Evolutionary conservation across 768 basidiomycete species (phyloP).

Genomic region (Mycena filopes): DNA sequence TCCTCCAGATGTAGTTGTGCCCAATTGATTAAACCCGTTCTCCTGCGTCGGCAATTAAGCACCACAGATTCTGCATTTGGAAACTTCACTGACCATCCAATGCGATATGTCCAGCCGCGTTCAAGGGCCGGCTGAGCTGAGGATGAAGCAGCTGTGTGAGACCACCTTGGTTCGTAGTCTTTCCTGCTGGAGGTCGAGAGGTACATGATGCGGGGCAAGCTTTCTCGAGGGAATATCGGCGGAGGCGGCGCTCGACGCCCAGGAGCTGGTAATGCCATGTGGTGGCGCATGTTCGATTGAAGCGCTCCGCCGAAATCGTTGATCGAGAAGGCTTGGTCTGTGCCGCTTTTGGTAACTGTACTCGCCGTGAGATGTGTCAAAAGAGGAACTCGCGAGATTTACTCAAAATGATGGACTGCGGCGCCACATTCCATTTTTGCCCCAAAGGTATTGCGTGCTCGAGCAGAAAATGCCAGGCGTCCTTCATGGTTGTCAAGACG

Average conservation of each 20-base stretch:
- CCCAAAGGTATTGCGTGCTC: conserved; percentile 15
- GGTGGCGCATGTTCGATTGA: background rate
- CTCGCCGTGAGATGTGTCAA: background rate
- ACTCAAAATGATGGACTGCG: conserved; percentile 21
- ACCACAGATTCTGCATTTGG: conserved; percentile 23
- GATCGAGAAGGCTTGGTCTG: conserved; percentile 17
- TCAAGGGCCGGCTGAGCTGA: conserved; percentile 14
- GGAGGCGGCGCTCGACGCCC: background rate
- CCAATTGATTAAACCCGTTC: conserved; percentile 7
- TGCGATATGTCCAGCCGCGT: conserved; percentile 16
- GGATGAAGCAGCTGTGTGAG: conserved; percentile 6
- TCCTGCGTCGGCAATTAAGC: background rate
- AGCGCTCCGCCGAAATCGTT: conserved; percentile 24
- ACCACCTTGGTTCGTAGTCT: conserved; percentile 23
- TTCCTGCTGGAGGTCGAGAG: conserved; percentile 12
- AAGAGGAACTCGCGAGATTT: background rate
- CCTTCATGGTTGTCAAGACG: conserved; percentile 2
- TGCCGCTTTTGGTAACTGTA: conserved; percentile 19
- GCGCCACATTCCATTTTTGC: conserved; percentile 16
- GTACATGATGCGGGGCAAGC: conserved; percentile 18
- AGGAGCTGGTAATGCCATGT: background rate
- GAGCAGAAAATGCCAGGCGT: conserved; percentile 23
- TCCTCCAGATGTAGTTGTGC: conserved; percentile 4
- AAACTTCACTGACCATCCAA: conserved; percentile 27
- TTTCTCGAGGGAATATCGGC: background rate